Conservation (phyloP, 257 asterid genomes). For the Asclepias syriaca region DNA sequence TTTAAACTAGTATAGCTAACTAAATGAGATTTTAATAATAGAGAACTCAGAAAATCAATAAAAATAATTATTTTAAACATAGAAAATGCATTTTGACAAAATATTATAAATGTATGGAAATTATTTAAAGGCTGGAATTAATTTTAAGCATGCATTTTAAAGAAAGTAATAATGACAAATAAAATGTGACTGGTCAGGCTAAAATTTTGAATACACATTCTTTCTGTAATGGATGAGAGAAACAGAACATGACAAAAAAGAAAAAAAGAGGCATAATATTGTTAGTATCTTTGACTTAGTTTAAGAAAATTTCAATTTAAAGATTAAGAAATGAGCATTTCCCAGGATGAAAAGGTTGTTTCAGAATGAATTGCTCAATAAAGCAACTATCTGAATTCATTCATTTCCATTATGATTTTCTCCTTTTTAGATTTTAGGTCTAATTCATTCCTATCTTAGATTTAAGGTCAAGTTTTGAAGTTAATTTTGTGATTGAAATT, state of each 20-base stretch:
- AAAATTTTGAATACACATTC: not conserved
- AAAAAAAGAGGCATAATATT: not conserved
- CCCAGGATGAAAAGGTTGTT: not conserved
- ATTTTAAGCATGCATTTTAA: not conserved
- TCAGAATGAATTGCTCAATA: not conserved
- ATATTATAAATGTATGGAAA: too few species aligned
- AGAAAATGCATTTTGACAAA: too few species aligned
- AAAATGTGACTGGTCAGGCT: not conserved
- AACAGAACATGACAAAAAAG: not conserved
- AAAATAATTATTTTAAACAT: too few species aligned
- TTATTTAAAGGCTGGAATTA: not conserved
- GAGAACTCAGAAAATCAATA: not conserved
- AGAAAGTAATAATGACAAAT: not conserved
- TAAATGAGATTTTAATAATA: too few species aligned
- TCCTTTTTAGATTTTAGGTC: slow-evolving; percentile 5
- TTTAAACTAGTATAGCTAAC: too few species aligned
- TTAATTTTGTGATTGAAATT: slow-evolving; percentile 20
- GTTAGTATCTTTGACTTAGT: not conserved
- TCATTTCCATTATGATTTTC: not conserved
- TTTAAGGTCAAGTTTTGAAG: slow-evolving; percentile 3
- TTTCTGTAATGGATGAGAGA: not conserved
- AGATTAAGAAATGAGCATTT: not conserved
- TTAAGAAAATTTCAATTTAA: not conserved
- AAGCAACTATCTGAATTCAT: not conserved
- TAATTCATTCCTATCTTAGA: slow-evolving; percentile 13